Base-by-base conservation (phyloP, 164 flowering plant species). In the Chimonanthus praecox region DNA sequence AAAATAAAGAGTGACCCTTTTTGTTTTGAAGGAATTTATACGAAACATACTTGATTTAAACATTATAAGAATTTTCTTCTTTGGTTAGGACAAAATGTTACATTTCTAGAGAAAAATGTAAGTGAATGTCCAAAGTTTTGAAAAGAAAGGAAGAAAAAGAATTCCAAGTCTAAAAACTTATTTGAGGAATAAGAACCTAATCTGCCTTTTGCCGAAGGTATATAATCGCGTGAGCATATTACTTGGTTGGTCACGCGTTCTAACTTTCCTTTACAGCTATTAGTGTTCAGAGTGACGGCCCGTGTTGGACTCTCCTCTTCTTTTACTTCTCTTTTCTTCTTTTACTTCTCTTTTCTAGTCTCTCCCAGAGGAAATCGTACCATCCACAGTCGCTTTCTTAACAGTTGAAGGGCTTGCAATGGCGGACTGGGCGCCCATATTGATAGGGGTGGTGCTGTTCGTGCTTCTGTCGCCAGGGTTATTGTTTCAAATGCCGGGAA, bases 361-460 rank as follows among this genome's bases (percentile, higher is more conserved):
- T 7, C 60, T 33, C 33, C 33, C 33, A 33, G 33, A 33, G 33
- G 33, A 33, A 33, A 33, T 33, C 33, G 33, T n/a, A n/a, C 61
- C 16, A 13, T 13, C 2, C 61, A 10, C 61, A 58, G 16, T 58
- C n/a, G 61, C 61, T 6, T 10, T 58, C 61, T 2, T 49, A 5
- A 9, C 7, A 49, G 6, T 49, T 49, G 51, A 9, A 49, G 51
- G 9, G 51, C n/a, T 49, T 18, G 72, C 16, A 65, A 88, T 88
- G 92, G 67, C 75, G 72, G 94, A 90, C 68, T 90, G 94, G 94
- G 94, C 82, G 0, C 94, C 94, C 4, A 74, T 90, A 11, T 1
- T 90, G 21, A 48, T 87, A 2, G 89, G 85, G 7, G 64, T 85
- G 10, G 5, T 88, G 63, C 88, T 90, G 4, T 90, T 90, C 82